These are phyloP conservation scores for Trametes maxima DNA, from an alignment of 768 basidiomycete genomes.

Conservation along the genomic window DNA sequence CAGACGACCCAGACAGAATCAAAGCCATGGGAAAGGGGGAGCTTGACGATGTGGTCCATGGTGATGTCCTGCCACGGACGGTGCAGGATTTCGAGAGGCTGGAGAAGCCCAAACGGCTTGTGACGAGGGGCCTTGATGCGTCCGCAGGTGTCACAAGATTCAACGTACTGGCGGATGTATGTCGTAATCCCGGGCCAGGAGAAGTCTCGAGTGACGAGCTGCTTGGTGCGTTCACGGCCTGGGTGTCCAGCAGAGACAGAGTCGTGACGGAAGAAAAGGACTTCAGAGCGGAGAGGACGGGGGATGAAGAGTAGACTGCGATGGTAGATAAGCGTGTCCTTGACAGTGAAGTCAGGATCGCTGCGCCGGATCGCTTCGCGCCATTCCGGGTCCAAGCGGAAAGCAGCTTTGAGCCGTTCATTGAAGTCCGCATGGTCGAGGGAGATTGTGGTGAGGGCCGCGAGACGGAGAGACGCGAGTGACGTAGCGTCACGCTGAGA, in stretches of 20 bases:
- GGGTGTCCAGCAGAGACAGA: slow-evolving; percentile 43
- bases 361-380: slow-evolving; percentile 12
- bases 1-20: slow-evolving; percentile 26
- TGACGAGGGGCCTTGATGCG: slow-evolving; percentile 33
- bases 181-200: slow-evolving; percentile 23
- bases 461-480: neutral
- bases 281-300: slow-evolving; percentile 29
- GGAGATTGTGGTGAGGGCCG: neutral
- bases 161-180: slow-evolving; percentile 36
- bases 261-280: slow-evolving; percentile 41
- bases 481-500: neutral
- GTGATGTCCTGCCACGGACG: slow-evolving; percentile 24
- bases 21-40: slow-evolving; percentile 26
- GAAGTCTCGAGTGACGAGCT: slow-evolving; percentile 40
- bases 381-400: slow-evolving; percentile 12
- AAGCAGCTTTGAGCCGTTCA: slow-evolving; percentile 1
- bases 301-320: slow-evolving; percentile 38
- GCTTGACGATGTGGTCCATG: slow-evolving; percentile 29
- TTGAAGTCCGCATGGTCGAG: neutral
- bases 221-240: slow-evolving; percentile 38
- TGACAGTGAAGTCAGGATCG: slow-evolving; percentile 20
- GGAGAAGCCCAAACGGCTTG: slow-evolving; percentile 32
- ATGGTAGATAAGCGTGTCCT: slow-evolving; percentile 27
- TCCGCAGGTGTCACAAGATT: slow-evolving; percentile 34
- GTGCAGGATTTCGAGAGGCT: slow-evolving; percentile 36